These are phyloP conservation scores for Gleditsia sinensis DNA, from an alignment of 306 rosid species.

Conservation along the genomic window DNA sequence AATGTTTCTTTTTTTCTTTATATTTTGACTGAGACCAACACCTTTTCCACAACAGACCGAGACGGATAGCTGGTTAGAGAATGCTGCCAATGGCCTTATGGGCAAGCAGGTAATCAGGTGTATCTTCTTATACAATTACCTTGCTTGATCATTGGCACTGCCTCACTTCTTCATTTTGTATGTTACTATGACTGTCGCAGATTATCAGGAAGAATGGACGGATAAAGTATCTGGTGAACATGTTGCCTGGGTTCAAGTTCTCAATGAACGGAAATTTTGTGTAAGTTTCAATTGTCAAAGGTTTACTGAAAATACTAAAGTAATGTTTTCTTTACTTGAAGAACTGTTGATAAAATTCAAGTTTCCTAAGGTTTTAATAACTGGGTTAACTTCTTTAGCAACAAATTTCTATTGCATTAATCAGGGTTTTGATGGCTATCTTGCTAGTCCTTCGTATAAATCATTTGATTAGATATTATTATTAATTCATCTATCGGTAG, in stretches of 20 bases:
- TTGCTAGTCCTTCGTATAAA: background rate
- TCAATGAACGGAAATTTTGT: constrained; percentile 64
- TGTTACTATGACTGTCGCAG: constrained; percentile 43
- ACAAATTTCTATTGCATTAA: background rate
- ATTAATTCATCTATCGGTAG: background rate
- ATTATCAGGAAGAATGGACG: constrained; percentile 66
- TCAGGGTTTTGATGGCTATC: no score
- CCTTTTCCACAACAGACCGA: constrained; percentile 54
- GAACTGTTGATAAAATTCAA: background rate
- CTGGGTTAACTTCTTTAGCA: background rate
- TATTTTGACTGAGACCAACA: constrained; percentile 1
- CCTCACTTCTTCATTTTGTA: constrained; percentile 2
- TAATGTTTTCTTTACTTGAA: background rate
- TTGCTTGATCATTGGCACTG: background rate
- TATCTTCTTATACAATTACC: background rate
- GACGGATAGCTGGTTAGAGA: constrained; percentile 96
- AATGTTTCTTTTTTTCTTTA: background rate
- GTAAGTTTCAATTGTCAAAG: constrained; percentile 51
- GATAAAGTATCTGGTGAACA: constrained; percentile 72
- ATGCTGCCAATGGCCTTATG: constrained; percentile 94
- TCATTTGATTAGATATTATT: background rate
- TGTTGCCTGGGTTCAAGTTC: constrained; percentile 75
- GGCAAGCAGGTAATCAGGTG: constrained; percentile 69
- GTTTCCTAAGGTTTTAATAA: background rate
- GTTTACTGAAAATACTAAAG: background rate